Base-by-base conservation (phyloP, 441 rosid species). In the Erodium texanum region DNA sequence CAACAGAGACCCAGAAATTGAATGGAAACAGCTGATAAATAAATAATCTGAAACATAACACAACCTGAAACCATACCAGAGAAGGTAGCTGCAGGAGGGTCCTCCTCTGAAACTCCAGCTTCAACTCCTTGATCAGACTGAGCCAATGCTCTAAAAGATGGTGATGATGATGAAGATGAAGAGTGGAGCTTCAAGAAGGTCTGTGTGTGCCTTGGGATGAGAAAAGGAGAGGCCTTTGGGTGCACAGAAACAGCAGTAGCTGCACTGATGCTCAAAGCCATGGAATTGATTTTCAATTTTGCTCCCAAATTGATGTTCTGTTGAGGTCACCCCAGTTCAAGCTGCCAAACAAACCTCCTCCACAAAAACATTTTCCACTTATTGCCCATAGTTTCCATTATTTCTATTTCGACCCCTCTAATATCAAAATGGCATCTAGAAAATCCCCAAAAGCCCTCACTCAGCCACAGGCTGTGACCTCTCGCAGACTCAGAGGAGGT, bases 51-150 rank as follows among this genome's bases (percentile, higher is more conserved):
- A 1, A 0, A 73, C 11, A 20, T 12, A 19, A 8, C 16, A 48
- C 9, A 48, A 48, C 22, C 22, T 10, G 19, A 56, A 20, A 56
- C 22, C 66, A 64, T 66, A 82, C 92, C 86, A 45, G 90, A 77
- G 74, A 76, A 62, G 11, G 61, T 9, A 12, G 80, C 32, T 65
- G 74, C 69, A 54, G 80, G 64, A 23, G 78, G 77, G 22, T 80
- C 84, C 73, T 81, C 82, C 38, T 81, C 83, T n/a, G 82, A 73
- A 69, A 78, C 69, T 61, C 86, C 81, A 63, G 73, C 71, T 70
- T 83, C 83, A 70, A 78, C 67, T 24, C 77, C 78, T 16, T 56
- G 62, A 56, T 82, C 82, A 5, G 90, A 74, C 63, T 69, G 86
- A 70, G 87, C 87, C 61, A 76, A 70, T 32, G 81, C 36, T 70